phyloP scores from a whole-genome alignment of 768 basidiomycete species.

The Mycena capillaripes region DNA sequence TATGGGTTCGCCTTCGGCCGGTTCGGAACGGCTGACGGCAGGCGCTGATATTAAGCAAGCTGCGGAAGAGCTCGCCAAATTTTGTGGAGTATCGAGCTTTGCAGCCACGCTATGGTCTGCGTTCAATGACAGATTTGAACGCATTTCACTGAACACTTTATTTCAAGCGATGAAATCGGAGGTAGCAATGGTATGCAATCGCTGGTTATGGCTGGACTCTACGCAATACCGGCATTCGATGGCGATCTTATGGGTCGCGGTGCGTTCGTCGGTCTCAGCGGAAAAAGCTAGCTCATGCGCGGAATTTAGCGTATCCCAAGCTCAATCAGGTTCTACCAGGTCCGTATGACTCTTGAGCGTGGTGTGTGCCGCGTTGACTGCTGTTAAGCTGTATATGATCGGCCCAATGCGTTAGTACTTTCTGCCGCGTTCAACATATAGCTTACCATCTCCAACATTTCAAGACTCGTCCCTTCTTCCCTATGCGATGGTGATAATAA shows the following conservation, averaged over 20 bases:
- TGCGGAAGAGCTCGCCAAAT: slow-evolving; percentile 45
- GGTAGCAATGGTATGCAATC: slow-evolving; percentile 60
- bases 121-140: background rate
- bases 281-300: slow-evolving; percentile 26
- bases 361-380: background rate
- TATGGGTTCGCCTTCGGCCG: slow-evolving; percentile 58
- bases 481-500: slow-evolving; percentile 50
- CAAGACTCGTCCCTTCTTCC: slow-evolving; percentile 46
- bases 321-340: slow-evolving; percentile 49
- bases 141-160: background rate
- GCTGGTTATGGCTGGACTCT: slow-evolving; percentile 52
- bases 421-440: background rate
- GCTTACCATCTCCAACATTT: background rate
- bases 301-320: slow-evolving; percentile 47
- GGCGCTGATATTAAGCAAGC: slow-evolving; percentile 42
- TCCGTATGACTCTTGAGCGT: slow-evolving; percentile 15
- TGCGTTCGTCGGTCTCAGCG: slow-evolving; percentile 44
- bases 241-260: slow-evolving; percentile 64
- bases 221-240: slow-evolving; percentile 56
- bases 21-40: slow-evolving; percentile 44
- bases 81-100: slow-evolving; percentile 45
- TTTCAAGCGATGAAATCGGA: slow-evolving; percentile 55
- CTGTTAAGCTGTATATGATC: slow-evolving; percentile 46
- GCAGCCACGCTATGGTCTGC: slow-evolving; percentile 50
- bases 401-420: slow-evolving; percentile 46